Base-by-base conservation (phyloP, 108 stramenopile genomes). In the Nitzschia palea region DNA sequence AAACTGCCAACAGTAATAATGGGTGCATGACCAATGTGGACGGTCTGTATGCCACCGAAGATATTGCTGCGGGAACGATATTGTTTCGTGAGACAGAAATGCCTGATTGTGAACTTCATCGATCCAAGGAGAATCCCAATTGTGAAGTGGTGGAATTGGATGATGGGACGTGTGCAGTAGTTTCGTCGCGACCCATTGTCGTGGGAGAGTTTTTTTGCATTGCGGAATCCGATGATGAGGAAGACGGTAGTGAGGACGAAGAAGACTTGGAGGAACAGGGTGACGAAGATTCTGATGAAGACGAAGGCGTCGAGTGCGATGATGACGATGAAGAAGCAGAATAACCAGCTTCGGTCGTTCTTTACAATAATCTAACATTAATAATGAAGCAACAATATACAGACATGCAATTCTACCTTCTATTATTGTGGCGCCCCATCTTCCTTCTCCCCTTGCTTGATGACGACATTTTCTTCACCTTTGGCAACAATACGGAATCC, bases 181-280 rank as follows among this genome's bases (percentile, higher is more conserved):
- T 93, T 31, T 79, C 86, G 4, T 64, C 67, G 18, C 68, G 84
- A 47, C 48, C 52, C 27, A 90, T 96, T 45, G 65, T 48, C 9
- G 75, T 82, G 15, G 95, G 95, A 8, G 95, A 96, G 57, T 96
- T 93, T 77, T 93, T 96, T 73, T 85, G 77, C 59, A 54, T 95
- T 29, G 53, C 77, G 26, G 93, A 94, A 55, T 87, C 89, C 0
- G 78, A 78, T n/a, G 15, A 15, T 23, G 86, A 86, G 10, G 76
- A 71, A 15, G 73, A 78, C 0, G 71, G 68, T 0, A 71, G 69
- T 23, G 73, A 44, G 6, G 67, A 69, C 0, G 59, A 68, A 1
- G 61, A 64, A 2, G 43, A 67, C 4, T 74, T 70, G 0, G 76
- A 78, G 0, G 73, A 82, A 0, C 71, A 65, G 0, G 68, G 65